These are phyloP conservation scores for Candida fluviatilis DNA, from an alignment of 805 yeast genomes.

Conservation along the genomic window DNA sequence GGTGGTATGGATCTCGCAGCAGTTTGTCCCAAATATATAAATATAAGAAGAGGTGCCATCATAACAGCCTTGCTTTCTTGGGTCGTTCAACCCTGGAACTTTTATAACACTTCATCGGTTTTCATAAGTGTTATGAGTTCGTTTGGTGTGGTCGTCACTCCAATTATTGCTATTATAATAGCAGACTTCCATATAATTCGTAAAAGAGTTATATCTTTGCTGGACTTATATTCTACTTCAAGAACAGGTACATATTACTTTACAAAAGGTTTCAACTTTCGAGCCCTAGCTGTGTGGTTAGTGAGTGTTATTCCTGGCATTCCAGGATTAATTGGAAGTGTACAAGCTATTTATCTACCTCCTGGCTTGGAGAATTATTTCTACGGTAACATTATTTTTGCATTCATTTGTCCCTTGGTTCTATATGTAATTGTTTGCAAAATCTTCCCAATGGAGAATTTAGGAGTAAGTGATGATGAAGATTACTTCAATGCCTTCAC, in stretches of 20 bases:
- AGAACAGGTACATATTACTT: constrained; percentile 39
- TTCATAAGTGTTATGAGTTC: constrained; percentile 16
- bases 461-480: constrained; percentile 30
- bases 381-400: constrained; percentile 13
- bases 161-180: constrained; percentile 21
- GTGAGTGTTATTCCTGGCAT: constrained; percentile 44
- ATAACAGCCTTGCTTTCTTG: constrained; percentile 17
- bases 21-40: constrained; percentile 39
- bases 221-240: constrained; percentile 34
- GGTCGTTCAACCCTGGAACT: constrained; percentile 20
- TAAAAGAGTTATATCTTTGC: constrained; percentile 32
- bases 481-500: constrained; percentile 39
- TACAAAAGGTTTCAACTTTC: constrained; percentile 40
- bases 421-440: constrained; percentile 29
- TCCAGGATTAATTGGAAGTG: constrained; percentile 44
- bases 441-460: constrained; percentile 33
- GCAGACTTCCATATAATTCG: constrained; percentile 38
- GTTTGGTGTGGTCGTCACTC: constrained; percentile 15
- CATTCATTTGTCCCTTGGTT: constrained; percentile 27
- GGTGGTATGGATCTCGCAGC: constrained; percentile 52
- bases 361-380: constrained; percentile 11
- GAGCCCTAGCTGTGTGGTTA: constrained; percentile 35
- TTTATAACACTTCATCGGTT: constrained; percentile 15
- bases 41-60: constrained; percentile 43
- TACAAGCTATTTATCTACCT: constrained; percentile 4